Percentiles rank a stretch among this genome's conserved stretches.
Evolutionary conservation across 1,284 basidiomycete species (phyloP).

Genomic region (Amylostereum areolatum): DNA sequence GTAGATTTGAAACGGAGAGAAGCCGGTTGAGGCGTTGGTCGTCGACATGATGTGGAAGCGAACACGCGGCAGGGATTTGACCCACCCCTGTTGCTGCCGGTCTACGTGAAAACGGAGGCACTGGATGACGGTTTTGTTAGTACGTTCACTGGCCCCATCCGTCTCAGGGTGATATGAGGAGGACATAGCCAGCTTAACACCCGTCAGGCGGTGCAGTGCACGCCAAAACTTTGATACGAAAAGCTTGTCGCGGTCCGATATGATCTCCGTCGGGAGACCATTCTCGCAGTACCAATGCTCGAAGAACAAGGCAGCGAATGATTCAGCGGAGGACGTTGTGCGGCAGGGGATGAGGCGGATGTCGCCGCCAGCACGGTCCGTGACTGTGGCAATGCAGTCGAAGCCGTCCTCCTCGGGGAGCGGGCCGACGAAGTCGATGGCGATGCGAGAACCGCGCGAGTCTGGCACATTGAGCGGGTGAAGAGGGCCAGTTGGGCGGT

Average conservation of each 20-base stretch:
- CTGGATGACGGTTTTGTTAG: constrained; percentile 12
- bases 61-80: constrained; percentile 20
- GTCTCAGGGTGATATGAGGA: constrained; percentile 15
- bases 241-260: constrained; percentile 33
- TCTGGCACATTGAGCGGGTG: constrained; percentile 21
- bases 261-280: constrained; percentile 31
- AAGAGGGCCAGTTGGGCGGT: constrained; percentile 13
- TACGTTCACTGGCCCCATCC: constrained; percentile 13
- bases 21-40: constrained; percentile 16
- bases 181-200: constrained; percentile 12
- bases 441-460: constrained; percentile 20
- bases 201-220: constrained; percentile 11
- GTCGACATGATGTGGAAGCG: constrained; percentile 30
- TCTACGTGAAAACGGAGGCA: constrained; percentile 13
- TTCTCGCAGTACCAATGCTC: constrained; percentile 35
- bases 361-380: constrained; percentile 29
- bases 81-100: constrained; percentile 29
- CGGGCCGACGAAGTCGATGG: constrained; percentile 39
- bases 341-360: constrained; percentile 26
- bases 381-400: constrained; percentile 31
- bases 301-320: constrained; percentile 25
- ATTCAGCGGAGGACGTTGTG: constrained; percentile 23
- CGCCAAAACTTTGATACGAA: constrained; percentile 27
- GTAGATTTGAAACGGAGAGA: constrained; percentile 24
- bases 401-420: constrained; percentile 28